Percentiles rank a stretch among this genome's conserved stretches.
These are phyloP conservation scores for Amanita thiersii DNA, from an alignment of 768 basidiomycete species.

Conservation along the genomic window DNA sequence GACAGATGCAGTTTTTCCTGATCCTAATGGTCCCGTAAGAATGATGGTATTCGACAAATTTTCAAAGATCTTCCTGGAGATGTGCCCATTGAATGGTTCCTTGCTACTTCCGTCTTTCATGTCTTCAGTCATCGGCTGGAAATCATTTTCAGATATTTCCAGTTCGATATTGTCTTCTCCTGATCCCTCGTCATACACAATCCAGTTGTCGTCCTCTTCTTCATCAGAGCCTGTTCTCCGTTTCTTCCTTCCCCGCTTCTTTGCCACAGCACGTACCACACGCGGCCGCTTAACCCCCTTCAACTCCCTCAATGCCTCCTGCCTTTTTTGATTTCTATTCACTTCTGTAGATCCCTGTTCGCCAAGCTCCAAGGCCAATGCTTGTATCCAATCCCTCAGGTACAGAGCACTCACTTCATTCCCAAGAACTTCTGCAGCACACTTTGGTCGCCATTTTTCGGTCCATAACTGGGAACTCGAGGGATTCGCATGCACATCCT, in stretches of 20 bases:
- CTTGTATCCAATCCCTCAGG: conserved; percentile 71
- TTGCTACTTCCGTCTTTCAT: conserved; percentile 1
- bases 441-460: conserved; percentile 67
- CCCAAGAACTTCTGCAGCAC: conserved; percentile 70
- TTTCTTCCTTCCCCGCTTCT: conserved; percentile 42
- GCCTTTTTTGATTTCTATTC: conserved; percentile 14
- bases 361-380: conserved; percentile 53
- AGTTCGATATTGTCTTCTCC: conserved; percentile 20
- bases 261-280: conserved; percentile 46
- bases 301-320: conserved; percentile 11
- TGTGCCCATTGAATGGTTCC: conserved; percentile 1
- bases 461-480: conserved; percentile 50
- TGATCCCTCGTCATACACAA: conserved; percentile 36
- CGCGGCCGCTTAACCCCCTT: conserved; percentile 50
- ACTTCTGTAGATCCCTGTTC: conserved; percentile 7
- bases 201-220: conserved; percentile 54
- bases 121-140: neutral
- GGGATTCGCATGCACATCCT: conserved; percentile 12
- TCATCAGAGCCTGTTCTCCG: conserved; percentile 45
- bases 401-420: conserved; percentile 65
- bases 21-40: conserved; percentile 73
- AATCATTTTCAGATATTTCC: conserved; percentile 24
- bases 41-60: conserved; percentile 82
- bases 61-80: conserved; percentile 20
- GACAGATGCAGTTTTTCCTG: conserved; percentile 87